phyloP scores from a whole-genome alignment of 768 basidiomycete species.

The Russula dissimulans region DNA sequence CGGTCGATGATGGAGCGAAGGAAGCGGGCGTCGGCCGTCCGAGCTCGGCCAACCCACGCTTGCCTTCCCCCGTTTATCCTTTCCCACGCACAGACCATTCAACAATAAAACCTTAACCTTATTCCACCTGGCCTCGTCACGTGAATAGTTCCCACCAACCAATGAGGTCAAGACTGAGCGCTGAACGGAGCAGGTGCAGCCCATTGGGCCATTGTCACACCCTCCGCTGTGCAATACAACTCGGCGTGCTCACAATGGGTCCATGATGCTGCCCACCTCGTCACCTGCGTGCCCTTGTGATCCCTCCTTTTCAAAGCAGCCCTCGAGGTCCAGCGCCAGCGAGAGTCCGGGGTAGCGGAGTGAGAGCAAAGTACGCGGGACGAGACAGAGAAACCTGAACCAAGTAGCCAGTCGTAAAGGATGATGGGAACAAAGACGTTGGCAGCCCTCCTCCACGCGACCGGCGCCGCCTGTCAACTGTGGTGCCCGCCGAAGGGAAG shows the following conservation, averaged over 20 bases:
- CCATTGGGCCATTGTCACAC: neutral
- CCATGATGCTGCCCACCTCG: neutral
- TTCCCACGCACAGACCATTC: slow-evolving; percentile 21
- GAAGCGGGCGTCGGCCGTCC: slow-evolving; percentile 23
- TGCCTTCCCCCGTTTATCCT: slow-evolving; percentile 15
- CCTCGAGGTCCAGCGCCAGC: neutral
- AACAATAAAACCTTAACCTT: slow-evolving; percentile 23
- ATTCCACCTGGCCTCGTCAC: neutral
- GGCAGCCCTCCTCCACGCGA: neutral
- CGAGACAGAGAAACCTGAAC: neutral
- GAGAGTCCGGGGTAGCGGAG: neutral
- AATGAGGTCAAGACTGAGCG: no score
- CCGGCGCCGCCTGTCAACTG: slow-evolving; percentile 1
- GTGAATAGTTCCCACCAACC: slow-evolving; percentile 7
- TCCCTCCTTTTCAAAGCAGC: neutral
- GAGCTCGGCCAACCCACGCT: slow-evolving; percentile 21
- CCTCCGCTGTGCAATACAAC: neutral
- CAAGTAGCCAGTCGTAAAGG: neutral
- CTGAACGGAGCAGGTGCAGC: neutral
- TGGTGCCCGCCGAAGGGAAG: slow-evolving; percentile 4
- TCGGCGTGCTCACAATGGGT: slow-evolving; percentile 2
- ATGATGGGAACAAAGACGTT: slow-evolving; percentile 4
- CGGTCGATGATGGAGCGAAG: slow-evolving; percentile 23
- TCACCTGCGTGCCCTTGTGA: slow-evolving; percentile 1
- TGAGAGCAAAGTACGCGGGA: slow-evolving; percentile 1